phyloP scores from a whole-genome alignment of 352 stramenopile species.

The Pythium brassicae region DNA sequence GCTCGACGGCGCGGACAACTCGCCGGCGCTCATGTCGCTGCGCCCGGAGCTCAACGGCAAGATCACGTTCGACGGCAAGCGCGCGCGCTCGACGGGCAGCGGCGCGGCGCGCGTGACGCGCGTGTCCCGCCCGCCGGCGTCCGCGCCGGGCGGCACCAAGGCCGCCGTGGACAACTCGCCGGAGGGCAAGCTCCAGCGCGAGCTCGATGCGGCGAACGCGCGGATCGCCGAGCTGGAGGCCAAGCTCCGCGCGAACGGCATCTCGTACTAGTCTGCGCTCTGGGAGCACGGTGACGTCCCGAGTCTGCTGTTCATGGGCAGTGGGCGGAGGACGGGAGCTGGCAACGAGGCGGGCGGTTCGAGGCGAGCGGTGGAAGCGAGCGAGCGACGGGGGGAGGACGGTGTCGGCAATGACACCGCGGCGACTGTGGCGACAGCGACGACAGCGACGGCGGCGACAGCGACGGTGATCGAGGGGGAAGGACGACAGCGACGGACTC shows the following conservation, averaged over 20 bases:
- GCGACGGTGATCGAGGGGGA: neutral
- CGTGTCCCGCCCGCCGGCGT: slow-evolving; percentile 28
- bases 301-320: neutral
- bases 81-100: slow-evolving; percentile 34
- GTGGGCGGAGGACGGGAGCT: neutral
- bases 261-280: slow-evolving; percentile 51
- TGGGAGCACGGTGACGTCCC: too few species aligned
- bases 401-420: neutral
- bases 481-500: slow-evolving; percentile 3
- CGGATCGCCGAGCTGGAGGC: slow-evolving; percentile 84
- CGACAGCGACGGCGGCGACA: neutral
- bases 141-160: slow-evolving; percentile 8
- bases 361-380: neutral
- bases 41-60: slow-evolving; percentile 87
- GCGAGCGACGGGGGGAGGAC: neutral
- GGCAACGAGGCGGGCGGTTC: neutral
- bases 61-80: slow-evolving; percentile 85
- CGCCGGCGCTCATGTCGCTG: slow-evolving; percentile 90
- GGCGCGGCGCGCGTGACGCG: slow-evolving; percentile 32
- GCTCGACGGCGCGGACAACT: slow-evolving; percentile 92
- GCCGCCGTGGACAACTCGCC: slow-evolving; percentile 29
- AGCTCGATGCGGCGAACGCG: slow-evolving; percentile 74
- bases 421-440: neutral
- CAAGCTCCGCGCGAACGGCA: slow-evolving; percentile 42
- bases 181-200: slow-evolving; percentile 66